A percentile compares a stretch with the other conserved stretches of the same genome.
Conservation (phyloP, 345 rosid species). For the Gossypium thurberi region DNA sequence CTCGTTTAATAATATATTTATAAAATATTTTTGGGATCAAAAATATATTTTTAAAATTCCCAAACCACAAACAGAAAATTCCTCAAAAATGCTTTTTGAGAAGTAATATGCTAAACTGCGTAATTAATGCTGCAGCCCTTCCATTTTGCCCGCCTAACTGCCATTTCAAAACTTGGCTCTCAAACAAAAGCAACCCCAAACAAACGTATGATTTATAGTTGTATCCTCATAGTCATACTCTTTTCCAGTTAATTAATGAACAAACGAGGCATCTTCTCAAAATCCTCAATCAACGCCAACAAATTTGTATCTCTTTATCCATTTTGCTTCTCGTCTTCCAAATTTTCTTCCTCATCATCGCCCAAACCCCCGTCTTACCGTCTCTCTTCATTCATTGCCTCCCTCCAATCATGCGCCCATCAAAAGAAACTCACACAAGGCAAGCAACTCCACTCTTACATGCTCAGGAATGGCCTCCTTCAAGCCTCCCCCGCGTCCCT, state of each 20-base stretch:
- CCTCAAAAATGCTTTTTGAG: no score
- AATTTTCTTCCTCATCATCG: slow-evolving; percentile 13
- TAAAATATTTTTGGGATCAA: no score
- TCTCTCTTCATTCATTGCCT: slow-evolving; percentile 40
- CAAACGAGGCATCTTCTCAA: neutral
- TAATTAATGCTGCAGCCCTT: neutral
- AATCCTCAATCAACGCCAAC: neutral
- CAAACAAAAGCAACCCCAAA: neutral
- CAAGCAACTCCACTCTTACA: slow-evolving; percentile 34
- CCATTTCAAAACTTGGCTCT: neutral
- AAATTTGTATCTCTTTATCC: neutral
- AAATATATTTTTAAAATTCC: no score
- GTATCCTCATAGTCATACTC: neutral
- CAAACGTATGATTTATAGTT: neutral
- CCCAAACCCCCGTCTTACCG: neutral
- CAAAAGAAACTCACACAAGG: slow-evolving; percentile 28
- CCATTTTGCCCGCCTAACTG: neutral
- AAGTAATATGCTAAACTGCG: no score
- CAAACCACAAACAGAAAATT: no score
- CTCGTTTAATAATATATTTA: no score
- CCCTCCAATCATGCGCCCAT: slow-evolving; percentile 49
- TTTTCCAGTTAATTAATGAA: neutral
- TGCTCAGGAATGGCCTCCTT: slow-evolving; percentile 41
- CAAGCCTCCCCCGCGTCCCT: slow-evolving; percentile 31
- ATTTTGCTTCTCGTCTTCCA: slow-evolving; percentile 4